Percentiles rank a stretch among this genome's conserved stretches.
Conservation (phyloP, 164 flowering plant species). For the Magnolia sinica region DNA sequence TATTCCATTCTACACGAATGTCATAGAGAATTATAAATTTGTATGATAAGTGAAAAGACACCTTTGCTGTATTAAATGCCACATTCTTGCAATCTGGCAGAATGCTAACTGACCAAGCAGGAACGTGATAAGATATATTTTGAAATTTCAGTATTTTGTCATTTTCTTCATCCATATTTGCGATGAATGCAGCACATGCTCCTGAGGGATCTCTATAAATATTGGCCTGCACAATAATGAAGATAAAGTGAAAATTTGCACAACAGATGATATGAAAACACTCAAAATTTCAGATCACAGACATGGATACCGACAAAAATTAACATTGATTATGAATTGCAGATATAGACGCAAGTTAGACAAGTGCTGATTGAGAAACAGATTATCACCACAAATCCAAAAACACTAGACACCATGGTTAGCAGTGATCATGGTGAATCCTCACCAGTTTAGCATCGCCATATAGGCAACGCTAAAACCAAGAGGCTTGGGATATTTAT, state of each 20-base stretch:
- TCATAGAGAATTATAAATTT: neutral
- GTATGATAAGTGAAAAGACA: conserved; percentile 16
- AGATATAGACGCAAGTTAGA: neutral
- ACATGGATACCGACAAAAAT: neutral
- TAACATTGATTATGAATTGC: too few relatives aligned
- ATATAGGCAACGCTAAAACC: neutral
- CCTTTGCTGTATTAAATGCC: conserved; percentile 92
- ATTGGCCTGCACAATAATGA: conserved; percentile 56
- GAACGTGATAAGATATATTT: conserved; percentile 69
- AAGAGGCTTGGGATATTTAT: too few relatives aligned
- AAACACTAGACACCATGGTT: neutral
- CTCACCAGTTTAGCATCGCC: neutral
- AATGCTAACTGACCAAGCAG: conserved; percentile 99
- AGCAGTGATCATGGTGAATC: neutral
- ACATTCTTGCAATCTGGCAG: conserved; percentile 95
- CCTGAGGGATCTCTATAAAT: conserved; percentile 69
- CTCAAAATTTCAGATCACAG: neutral
- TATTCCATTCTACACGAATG: neutral
- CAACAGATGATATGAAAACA: neutral
- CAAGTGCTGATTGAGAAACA: neutral
- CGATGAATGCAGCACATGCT: conserved; percentile 83
- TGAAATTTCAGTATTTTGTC: conserved; percentile 57
- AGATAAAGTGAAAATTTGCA: conserved; percentile 10
- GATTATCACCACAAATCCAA: conserved; percentile 4
- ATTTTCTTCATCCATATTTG: conserved; percentile 75